Evolutionary conservation across 441 rosid genomes (phyloP), one percentile per base, ranked within the genome.

Genomic region (Bruguiera hainesii): DNA sequence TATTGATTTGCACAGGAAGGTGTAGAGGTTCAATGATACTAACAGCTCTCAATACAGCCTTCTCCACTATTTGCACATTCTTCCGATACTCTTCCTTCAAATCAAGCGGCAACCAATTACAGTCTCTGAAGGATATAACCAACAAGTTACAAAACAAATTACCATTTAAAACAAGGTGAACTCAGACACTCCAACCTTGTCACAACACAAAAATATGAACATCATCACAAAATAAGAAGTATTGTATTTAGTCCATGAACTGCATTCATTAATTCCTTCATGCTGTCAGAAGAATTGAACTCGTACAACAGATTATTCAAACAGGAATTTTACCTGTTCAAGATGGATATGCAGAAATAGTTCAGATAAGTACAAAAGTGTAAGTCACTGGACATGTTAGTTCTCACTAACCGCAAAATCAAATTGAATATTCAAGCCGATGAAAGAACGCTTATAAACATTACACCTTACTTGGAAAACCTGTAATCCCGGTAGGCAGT

Each of bases 31-130:
- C 66, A 51, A 64, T 72, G 68, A 64, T 69, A 73, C 75, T 71
- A 79, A 91, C 97, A 68, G 92, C 94, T 89, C 87, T 81, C 71
- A 85, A 69, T 66, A 87, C 68, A 66, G 90, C 86, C 72, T 81
- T 83, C 82, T 91, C 94, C 70, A 81, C 75, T 72, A 66, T 61
- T 75, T 78, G 84, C 59, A 80, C 83, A 71, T 75, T 79, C 75
- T 60, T 77, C 74, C 71, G 66, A 84, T 78, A 79, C 65, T 81
- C 86, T 64, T 81, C 87, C 82, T 84, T 84, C 31, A 78, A 57
- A 58, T 81, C 84, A 77, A 76, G 80, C 31, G 90, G 84, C 75
- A 89, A 71, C 96, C 93, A 89, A 74, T 77, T 81, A 77, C 93
- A 86, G 70, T 80, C 82, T 78, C 97, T 91, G 86, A 59, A 74